These are phyloP conservation scores for Pseudevernia furfuracea DNA, from an alignment of 495 filamentous ascomycete species.

Conservation along the genomic window DNA sequence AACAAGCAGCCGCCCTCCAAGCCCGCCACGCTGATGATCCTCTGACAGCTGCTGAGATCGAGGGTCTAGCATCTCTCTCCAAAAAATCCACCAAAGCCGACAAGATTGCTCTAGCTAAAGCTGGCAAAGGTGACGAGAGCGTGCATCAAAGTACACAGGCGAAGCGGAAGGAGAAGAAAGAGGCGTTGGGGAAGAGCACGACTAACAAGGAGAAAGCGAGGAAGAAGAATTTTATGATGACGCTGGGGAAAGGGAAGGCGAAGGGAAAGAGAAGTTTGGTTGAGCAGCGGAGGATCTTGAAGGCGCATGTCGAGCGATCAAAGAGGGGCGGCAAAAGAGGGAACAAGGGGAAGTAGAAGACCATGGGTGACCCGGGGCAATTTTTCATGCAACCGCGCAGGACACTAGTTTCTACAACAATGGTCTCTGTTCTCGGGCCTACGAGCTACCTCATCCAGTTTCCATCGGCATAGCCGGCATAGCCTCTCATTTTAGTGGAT, in stretches of 20 bases:
- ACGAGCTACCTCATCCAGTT: background rate
- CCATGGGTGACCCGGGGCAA: background rate
- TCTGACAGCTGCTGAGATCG: conserved; percentile 79
- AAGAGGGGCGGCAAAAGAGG: conserved; percentile 79
- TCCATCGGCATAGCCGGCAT: background rate
- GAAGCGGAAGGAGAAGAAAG: conserved; percentile 73
- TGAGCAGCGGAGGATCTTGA: conserved; percentile 69
- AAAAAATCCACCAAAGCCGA: conserved; percentile 72
- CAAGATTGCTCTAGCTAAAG: conserved; percentile 66
- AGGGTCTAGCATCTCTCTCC: conserved; percentile 60
- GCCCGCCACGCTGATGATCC: conserved; percentile 69
- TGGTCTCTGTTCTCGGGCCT: background rate
- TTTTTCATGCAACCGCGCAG: background rate
- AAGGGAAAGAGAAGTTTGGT: conserved; percentile 90
- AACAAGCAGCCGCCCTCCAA: conserved; percentile 33
- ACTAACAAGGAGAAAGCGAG: conserved; percentile 97
- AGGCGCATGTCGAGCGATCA: conserved; percentile 70
- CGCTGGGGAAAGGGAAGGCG: conserved; percentile 80
- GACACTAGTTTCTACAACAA: background rate
- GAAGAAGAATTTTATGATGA: conserved; percentile 98
- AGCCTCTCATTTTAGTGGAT: background rate
- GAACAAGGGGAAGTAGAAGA: conserved; percentile 42
- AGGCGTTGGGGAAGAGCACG: conserved; percentile 79
- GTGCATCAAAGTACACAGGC: conserved; percentile 78
- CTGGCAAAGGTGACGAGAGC: conserved; percentile 61